Base-by-base conservation (phyloP, 2,329 filamentous ascomycete genomes). In the Fusarium lyarnte region DNA sequence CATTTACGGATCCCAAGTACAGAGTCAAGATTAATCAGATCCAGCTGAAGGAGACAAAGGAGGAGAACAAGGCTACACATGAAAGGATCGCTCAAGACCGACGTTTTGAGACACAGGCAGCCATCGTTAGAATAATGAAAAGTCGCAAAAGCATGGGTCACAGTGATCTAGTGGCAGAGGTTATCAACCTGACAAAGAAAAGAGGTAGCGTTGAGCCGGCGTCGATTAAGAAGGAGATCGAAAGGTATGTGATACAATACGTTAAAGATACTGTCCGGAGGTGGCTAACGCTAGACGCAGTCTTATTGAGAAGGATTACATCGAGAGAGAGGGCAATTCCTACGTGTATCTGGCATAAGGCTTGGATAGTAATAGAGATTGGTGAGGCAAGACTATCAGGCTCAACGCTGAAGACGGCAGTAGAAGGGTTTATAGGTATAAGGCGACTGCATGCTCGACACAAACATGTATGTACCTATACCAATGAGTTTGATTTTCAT, bases 11-110 rank as follows among this genome's bases (percentile, higher is more conserved):
- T 78, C 88, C 91, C 25, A 97, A 96, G 82, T 93, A 93, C 82
- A 91, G 94, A 63, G 91, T 99, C 84, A 99, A 99, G 85, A 98
- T 99, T 85, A 99, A 98, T 84, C 95, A 98, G 83, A 96, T 99
- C 76, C 96, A 99, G 83, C 88, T 98, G 55, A 97, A 96, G 83
- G 96, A 99, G 84, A 98, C 96, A 2, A 93, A 93, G 77, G 93
- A 95, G 78, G 96, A 99, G 83, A 98, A 98, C 83, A 93, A 94
- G 82, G 94, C 93, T 76, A 98, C 95, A 3, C 94, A 98, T 82
- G 92, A 97, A 81, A 90, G 94, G 46, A 94, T 99, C 8, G 92
- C 91, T 1, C 92, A 93, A 58, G 96, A 99, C 79, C 87, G 96
- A 55, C 94, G 97, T 78, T 97, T 97, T 78, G 97, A 99, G 84